Conservation (phyloP, 2,329 filamentous ascomycete species). For the Cytospora piceae region DNA sequence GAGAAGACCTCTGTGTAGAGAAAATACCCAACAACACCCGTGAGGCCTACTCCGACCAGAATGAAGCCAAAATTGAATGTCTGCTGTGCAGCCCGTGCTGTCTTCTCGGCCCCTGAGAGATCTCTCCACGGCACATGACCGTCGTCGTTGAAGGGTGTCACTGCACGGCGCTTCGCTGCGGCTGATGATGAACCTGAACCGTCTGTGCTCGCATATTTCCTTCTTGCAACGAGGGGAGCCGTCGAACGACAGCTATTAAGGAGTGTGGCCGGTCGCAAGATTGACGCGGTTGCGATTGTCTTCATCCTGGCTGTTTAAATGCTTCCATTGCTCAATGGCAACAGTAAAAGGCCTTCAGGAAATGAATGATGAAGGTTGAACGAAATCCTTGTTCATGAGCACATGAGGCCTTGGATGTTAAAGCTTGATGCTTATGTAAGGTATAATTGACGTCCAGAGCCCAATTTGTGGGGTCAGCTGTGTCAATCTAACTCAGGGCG, state of each 20-base stretch:
- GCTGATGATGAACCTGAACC: slow-evolving; percentile 39
- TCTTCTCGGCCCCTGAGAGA: slow-evolving; percentile 76
- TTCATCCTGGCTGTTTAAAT: slow-evolving; percentile 30
- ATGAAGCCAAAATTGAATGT: slow-evolving; percentile 85
- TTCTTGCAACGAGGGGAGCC: slow-evolving; percentile 45
- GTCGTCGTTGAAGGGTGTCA: slow-evolving; percentile 86
- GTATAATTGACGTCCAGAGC: neutral
- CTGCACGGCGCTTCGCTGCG: slow-evolving; percentile 63
- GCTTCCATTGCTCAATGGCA: slow-evolving; percentile 28
- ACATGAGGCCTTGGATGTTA: neutral
- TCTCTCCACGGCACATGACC: slow-evolving; percentile 81
- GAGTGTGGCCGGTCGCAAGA: slow-evolving; percentile 27
- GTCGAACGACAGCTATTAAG: slow-evolving; percentile 35
- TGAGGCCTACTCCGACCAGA: slow-evolving; percentile 73
- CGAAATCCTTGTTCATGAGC: neutral
- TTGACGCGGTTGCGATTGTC: slow-evolving; percentile 25
- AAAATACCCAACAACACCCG: slow-evolving; percentile 76
- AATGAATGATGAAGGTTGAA: neutral
- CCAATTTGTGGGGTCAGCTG: neutral
- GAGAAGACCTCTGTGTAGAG: slow-evolving; percentile 84
- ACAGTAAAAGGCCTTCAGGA: neutral
- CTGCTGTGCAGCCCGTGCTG: slow-evolving; percentile 84
- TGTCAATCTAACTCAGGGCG: neutral
- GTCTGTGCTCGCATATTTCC: slow-evolving; percentile 58
- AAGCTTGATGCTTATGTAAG: neutral